phyloP scores from a whole-genome alignment of 2,329 filamentous ascomycete species.

The Aspergillus nomiae region DNA sequence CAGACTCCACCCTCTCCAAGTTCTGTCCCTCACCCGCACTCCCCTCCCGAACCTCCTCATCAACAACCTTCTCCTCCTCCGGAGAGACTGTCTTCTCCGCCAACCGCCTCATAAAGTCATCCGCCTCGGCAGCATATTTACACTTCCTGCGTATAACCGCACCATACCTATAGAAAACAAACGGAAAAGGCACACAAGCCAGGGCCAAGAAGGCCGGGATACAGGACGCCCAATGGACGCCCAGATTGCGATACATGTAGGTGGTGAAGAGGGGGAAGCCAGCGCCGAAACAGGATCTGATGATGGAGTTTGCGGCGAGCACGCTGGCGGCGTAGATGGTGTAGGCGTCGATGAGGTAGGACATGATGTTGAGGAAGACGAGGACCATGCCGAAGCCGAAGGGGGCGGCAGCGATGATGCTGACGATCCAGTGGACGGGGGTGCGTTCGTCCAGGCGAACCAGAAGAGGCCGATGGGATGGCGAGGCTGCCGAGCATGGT shows the following conservation, averaged over 20 bases:
- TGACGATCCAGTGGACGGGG: slow-evolving; percentile 37
- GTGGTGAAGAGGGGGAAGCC: slow-evolving; percentile 47
- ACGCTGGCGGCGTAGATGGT: slow-evolving; percentile 39
- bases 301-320: slow-evolving; percentile 43
- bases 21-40: not conserved
- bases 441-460: slow-evolving; percentile 36
- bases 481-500: slow-evolving; percentile 27
- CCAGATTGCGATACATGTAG: slow-evolving; percentile 42
- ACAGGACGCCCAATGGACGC: slow-evolving; percentile 45
- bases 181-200: slow-evolving; percentile 37
- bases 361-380: slow-evolving; percentile 35
- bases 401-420: slow-evolving; percentile 30
- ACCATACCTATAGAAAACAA: slow-evolving; percentile 43
- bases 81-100: slow-evolving; percentile 13
- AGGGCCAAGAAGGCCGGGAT: slow-evolving; percentile 43
- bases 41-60: not conserved
- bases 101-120: slow-evolving; percentile 32
- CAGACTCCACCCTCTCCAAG: slow-evolving; percentile 6
- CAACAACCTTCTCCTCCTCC: not conserved
- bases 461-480: slow-evolving; percentile 33
- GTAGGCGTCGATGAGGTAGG: slow-evolving; percentile 42
- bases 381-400: slow-evolving; percentile 40
- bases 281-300: slow-evolving; percentile 45
- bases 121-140: slow-evolving; percentile 37
- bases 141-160: slow-evolving; percentile 35